Percentiles rank a stretch among this genome's conserved stretches.
Conservation (phyloP, 495 filamentous ascomycete species). For the Xylaria flabelliformis region DNA sequence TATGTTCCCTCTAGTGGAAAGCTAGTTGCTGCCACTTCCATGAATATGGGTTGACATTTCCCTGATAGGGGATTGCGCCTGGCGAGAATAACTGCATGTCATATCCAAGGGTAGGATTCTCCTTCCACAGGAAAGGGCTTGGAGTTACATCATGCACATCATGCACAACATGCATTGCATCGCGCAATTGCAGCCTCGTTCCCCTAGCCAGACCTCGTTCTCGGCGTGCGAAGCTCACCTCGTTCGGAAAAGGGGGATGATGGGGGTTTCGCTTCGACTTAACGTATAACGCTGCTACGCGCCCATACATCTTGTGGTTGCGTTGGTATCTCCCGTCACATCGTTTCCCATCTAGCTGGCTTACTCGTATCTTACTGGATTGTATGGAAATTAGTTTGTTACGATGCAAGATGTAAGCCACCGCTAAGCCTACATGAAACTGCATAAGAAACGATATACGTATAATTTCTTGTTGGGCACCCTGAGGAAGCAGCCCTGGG, state of each 20-base stretch:
- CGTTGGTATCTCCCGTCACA: neutral
- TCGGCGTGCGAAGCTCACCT: neutral
- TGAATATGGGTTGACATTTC: neutral
- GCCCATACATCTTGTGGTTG: neutral
- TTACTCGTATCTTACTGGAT: neutral
- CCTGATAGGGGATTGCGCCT: neutral
- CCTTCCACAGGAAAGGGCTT: neutral
- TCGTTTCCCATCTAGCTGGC: neutral
- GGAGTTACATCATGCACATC: neutral
- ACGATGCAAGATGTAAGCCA: constrained; percentile 20
- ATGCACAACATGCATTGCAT: neutral
- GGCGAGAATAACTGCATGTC: neutral
- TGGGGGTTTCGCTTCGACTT: neutral
- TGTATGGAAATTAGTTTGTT: neutral
- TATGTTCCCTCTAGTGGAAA: neutral
- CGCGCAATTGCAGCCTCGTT: constrained; percentile 8
- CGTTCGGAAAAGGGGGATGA: neutral
- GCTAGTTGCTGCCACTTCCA: neutral
- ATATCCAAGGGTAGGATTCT: neutral
- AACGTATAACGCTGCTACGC: neutral
- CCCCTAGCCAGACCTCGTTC: neutral
- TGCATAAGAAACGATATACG: constrained; percentile 1
- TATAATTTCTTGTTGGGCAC: neutral
- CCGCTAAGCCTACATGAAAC: neutral
- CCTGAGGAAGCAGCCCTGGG: neutral